phyloP scores from a whole-genome alignment of 805 yeast species.

The Myxozyma neotropica region DNA sequence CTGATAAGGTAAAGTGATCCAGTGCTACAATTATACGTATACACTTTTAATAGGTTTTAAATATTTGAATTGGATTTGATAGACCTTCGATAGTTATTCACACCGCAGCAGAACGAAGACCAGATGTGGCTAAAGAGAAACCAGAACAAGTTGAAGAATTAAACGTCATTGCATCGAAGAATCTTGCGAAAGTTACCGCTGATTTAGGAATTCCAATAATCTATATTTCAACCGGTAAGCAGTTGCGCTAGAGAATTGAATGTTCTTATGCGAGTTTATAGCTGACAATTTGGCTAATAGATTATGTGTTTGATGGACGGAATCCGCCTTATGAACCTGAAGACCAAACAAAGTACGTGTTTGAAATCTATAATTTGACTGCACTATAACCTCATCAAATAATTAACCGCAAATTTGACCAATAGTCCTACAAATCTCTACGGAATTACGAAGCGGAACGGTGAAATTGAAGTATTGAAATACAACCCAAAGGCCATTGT shows the following conservation, averaged over 20 bases:
- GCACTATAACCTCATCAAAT: background rate
- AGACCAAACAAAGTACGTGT: constrained; percentile 24
- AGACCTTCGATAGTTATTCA: constrained; percentile 30
- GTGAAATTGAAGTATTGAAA: constrained; percentile 16
- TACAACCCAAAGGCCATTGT: constrained; percentile 5
- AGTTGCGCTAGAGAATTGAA: background rate
- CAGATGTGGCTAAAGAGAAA: constrained; percentile 15
- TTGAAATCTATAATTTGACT: background rate
- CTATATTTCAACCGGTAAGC: constrained; percentile 28
- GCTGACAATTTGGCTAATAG: background rate
- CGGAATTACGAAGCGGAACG: constrained; percentile 23
- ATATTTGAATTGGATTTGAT: too few relatives aligned
- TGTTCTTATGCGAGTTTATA: background rate
- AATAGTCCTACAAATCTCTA: constrained; percentile 29
- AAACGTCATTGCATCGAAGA: constrained; percentile 18
- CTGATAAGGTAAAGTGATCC: background rate
- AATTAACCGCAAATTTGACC: too few relatives aligned
- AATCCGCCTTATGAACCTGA: constrained; percentile 29
- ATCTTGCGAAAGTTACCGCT: constrained; percentile 21
- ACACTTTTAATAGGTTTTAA: too few relatives aligned
- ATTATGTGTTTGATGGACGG: constrained; percentile 32
- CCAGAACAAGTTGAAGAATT: constrained; percentile 15
- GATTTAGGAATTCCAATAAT: constrained; percentile 22
- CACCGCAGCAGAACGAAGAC: constrained; percentile 31
- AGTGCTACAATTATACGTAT: too few relatives aligned